Evolutionary conservation across 371 early-diverging fungal species (phyloP).

Genomic region (Mortierella sp.): DNA sequence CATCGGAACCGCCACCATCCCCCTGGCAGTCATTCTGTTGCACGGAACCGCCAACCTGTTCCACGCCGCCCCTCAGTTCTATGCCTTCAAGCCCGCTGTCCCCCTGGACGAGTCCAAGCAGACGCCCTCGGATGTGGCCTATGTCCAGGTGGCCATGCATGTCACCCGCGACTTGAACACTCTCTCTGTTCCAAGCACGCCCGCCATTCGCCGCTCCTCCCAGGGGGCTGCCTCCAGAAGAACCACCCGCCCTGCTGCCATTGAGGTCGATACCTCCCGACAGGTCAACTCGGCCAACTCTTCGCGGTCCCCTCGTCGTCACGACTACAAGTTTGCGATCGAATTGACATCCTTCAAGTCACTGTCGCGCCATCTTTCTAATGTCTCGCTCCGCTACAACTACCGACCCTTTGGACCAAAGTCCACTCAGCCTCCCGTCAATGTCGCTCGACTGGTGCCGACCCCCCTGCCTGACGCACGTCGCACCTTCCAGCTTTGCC

Average conservation of each 20-base stretch:
- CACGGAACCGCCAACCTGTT: slow-evolving; percentile 56
- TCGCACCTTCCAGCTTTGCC: slow-evolving; percentile 56
- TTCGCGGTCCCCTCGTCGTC: slow-evolving; percentile 43
- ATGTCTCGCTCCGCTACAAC: slow-evolving; percentile 53
- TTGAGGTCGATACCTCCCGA: slow-evolving; percentile 39
- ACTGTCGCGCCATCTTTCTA: slow-evolving; percentile 24
- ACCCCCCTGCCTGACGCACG: slow-evolving; percentile 38
- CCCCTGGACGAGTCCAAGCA: slow-evolving; percentile 13
- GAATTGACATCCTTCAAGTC: slow-evolving; percentile 51
- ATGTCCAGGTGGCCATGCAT: slow-evolving; percentile 53
- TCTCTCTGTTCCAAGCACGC: slow-evolving; percentile 47
- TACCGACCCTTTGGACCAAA: slow-evolving; percentile 56
- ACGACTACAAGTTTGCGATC: slow-evolving; percentile 57
- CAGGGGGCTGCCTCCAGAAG: slow-evolving; percentile 33
- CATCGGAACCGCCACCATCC: slow-evolving; percentile 50
- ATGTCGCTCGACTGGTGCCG: slow-evolving; percentile 26
- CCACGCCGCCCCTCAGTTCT: slow-evolving; percentile 49
- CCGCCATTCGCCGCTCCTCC: slow-evolving; percentile 53
- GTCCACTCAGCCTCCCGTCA: slow-evolving; percentile 50
- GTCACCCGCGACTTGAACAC: slow-evolving; percentile 56
- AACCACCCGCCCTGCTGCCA: slow-evolving; percentile 33
- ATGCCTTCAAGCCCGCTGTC: slow-evolving; percentile 32
- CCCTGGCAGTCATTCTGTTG: slow-evolving; percentile 45
- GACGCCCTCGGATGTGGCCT: slow-evolving; percentile 19
- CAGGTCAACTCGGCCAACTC: slow-evolving; percentile 39